Base-by-base conservation (phyloP, 148 eudicot genomes). In the Agrostemma githago region DNA sequence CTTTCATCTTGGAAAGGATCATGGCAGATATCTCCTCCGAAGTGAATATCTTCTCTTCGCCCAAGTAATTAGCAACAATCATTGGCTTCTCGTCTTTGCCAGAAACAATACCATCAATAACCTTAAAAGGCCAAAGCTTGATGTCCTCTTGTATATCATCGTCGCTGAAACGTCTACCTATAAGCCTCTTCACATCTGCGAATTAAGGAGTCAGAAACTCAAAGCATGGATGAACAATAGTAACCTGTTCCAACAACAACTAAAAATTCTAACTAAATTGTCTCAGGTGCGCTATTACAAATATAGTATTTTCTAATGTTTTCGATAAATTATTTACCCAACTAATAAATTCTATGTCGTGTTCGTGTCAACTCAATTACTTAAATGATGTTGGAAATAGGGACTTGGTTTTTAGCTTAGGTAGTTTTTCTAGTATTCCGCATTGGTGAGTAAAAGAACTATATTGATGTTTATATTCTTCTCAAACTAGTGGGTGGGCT, bases 21-120 rank as follows among this genome's bases (percentile, higher is more conserved):
- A 72, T 59, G 2, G 66, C 16, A 4, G 75, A 60, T 17, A 72
- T 61, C 56, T 72, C 66, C n/a, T 72, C 75, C 10, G 75, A n/a
- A 34, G 75, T 14, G 21, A 72, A 72, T 11, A 41, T 3, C 40
- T 41, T 43, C 11, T 34, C 62, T 60, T 72, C 44, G 3, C 19
- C 56, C 54, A 60, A 19, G 17, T 60, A 42, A 5, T 39, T 44
- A 3, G 26, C 67, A 5, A 42, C 75, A 41, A 72, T 42, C 75
- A 60, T 21, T 3, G 67, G 67, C 75, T 60, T 60, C 5, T 60
- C 20, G 12, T 15, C 43, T 2, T 41, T 19, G 4, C 20, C 53
- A 5, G 51, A 8, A 16, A 16, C 6, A n/a, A 37, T 8, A 8
- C 48, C 21, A 3, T 17, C 16, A 4, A 44, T 7, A 61, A 72